phyloP scores from a whole-genome alignment of 768 basidiomycete genomes.

The Candolleomyces aberdarensis region DNA sequence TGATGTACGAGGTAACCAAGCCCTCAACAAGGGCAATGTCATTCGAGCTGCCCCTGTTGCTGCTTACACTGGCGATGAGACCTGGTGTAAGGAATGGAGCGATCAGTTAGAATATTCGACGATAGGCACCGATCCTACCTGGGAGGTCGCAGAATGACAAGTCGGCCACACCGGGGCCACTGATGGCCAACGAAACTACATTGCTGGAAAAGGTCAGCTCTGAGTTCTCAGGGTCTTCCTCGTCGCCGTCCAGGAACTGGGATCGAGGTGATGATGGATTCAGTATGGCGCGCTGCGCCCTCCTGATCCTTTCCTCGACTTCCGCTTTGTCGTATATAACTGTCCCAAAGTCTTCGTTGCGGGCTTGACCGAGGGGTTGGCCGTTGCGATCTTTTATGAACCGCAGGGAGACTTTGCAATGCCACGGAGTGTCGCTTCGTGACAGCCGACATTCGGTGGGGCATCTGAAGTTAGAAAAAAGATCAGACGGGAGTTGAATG shows the following conservation, averaged over 20 bases:
- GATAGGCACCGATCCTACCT: conserved; percentile 25
- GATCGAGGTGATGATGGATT: conserved; percentile 41
- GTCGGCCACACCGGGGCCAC: conserved; percentile 57
- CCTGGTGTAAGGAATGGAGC: conserved; percentile 28
- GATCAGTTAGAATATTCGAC: background rate
- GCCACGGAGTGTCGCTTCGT: conserved; percentile 39
- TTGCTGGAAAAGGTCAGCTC: conserved; percentile 49
- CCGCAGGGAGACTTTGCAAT: conserved; percentile 48
- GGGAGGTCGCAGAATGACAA: conserved; percentile 66
- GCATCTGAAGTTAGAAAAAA: conserved; percentile 33
- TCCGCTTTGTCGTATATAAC: conserved; percentile 46
- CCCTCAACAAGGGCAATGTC: conserved; percentile 63
- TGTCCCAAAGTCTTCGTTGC: conserved; percentile 42
- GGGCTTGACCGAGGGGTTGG: conserved; percentile 35
- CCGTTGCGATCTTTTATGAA: conserved; percentile 39
- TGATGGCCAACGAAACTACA: conserved; percentile 56
- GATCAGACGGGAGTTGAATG: background rate
- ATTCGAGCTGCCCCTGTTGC: conserved; percentile 38
- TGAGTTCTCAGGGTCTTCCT: conserved; percentile 19
- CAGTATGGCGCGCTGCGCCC: conserved; percentile 64
- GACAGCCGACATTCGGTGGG: conserved; percentile 57
- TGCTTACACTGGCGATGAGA: conserved; percentile 55
- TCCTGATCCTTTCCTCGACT: conserved; percentile 65
- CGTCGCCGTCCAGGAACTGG: conserved; percentile 37
- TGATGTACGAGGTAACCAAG: conserved; percentile 58